Evolutionary conservation across 2,329 filamentous ascomycete species (phyloP).

Genomic region (Harringtonia lauricola): DNA sequence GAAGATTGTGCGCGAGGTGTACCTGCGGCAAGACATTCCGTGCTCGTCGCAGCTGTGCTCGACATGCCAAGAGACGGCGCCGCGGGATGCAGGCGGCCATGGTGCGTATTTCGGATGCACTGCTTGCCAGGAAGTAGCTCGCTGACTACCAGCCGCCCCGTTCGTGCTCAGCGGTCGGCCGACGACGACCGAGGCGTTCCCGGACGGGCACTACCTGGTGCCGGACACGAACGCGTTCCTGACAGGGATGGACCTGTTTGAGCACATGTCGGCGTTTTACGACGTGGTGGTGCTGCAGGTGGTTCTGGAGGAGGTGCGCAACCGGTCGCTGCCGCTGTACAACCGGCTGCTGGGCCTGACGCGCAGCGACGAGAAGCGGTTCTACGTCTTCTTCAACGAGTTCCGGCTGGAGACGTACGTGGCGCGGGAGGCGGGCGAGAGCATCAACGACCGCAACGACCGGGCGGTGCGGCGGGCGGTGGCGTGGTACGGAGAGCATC

Average conservation of each 20-base stretch:
- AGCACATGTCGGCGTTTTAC: slow-evolving; percentile 82
- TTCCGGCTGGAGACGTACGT: slow-evolving; percentile 90
- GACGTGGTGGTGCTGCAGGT: slow-evolving; percentile 96
- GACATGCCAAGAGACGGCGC: slow-evolving; percentile 61
- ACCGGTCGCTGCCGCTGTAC: slow-evolving; percentile 87
- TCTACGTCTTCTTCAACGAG: slow-evolving; percentile 99
- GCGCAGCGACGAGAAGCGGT: slow-evolving; percentile 92
- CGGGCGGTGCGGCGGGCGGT: slow-evolving; percentile 78
- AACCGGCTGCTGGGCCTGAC: slow-evolving; percentile 84
- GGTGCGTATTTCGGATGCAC: slow-evolving; percentile 35
- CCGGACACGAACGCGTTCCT: slow-evolving; percentile 95
- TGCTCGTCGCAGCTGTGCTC: slow-evolving; percentile 88
- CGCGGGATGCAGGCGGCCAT: slow-evolving; percentile 67
- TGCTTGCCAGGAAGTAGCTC: no score
- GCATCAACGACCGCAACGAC: slow-evolving; percentile 94
- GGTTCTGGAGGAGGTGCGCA: slow-evolving; percentile 90
- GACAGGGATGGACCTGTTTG: slow-evolving; percentile 94
- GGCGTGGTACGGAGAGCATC: slow-evolving; percentile 81
- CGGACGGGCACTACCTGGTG: slow-evolving; percentile 83
- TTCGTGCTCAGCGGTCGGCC: slow-evolving; percentile 86
- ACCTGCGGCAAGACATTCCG: slow-evolving; percentile 91
- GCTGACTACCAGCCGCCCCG: slow-evolving; percentile 48
- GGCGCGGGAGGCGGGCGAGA: slow-evolving; percentile 61
- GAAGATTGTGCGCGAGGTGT: slow-evolving; percentile 95
- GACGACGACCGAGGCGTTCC: slow-evolving; percentile 70